A percentile compares a stretch with the other conserved stretches of the same genome.
These are phyloP conservation scores for Theobroma grandiflorum DNA, from an alignment of 441 rosid genomes.

Conservation along the genomic window DNA sequence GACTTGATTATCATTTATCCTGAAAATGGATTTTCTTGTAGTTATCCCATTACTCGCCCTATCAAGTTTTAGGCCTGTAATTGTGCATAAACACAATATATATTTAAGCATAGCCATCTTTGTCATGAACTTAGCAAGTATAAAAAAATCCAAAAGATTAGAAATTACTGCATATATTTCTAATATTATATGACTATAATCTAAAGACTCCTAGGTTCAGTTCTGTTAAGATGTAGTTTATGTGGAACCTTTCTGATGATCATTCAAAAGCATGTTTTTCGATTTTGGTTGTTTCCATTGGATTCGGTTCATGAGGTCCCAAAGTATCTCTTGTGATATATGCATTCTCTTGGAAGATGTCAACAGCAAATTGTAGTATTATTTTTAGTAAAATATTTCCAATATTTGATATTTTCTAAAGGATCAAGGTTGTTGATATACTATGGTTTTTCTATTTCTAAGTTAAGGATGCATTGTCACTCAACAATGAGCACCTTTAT, in stretches of 20 bases:
- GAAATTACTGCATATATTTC: neutral
- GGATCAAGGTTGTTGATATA: neutral
- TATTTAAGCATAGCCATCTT: neutral
- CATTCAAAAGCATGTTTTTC: neutral
- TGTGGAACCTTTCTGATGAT: neutral
- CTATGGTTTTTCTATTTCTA: neutral
- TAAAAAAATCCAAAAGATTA: neutral
- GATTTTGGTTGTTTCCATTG: neutral
- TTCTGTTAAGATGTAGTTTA: neutral
- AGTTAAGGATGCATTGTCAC: neutral
- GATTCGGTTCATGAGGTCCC: neutral
- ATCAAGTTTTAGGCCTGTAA: neutral
- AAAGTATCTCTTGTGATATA: neutral
- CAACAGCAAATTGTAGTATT: neutral
- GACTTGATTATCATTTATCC: neutral
- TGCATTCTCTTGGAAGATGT: neutral
- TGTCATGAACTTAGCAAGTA: neutral
- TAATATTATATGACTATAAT: neutral
- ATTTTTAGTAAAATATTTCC: neutral
- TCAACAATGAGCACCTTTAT: neutral
- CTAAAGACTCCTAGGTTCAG: neutral
- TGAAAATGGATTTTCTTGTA: neutral
- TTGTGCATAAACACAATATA: neutral
- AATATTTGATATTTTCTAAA: neutral
- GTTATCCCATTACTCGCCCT: neutral